Percentiles rank a stretch among this genome's conserved stretches.
These are phyloP conservation scores for Spathaspora passalidarum DNA, from an alignment of 805 yeast genomes.

Conservation along the genomic window DNA sequence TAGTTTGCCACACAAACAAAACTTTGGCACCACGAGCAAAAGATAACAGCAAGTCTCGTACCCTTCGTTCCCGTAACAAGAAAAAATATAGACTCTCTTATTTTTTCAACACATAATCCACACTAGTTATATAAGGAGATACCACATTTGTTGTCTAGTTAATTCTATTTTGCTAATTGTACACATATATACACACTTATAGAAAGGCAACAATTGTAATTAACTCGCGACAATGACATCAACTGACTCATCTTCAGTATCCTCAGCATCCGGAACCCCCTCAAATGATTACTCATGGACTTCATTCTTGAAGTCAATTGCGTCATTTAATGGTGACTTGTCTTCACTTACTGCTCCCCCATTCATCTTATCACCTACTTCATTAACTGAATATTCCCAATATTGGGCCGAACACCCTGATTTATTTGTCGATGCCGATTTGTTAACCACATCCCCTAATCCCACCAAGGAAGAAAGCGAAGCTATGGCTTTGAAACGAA, in stretches of 20 bases:
- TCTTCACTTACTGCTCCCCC: conserved; percentile 97
- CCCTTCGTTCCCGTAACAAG: conserved; percentile 1
- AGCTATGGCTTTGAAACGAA: conserved; percentile 57
- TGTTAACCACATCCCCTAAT: conserved; percentile 42
- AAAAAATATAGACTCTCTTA: background rate
- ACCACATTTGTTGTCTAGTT: background rate
- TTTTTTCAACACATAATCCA: background rate
- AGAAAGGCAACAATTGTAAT: background rate
- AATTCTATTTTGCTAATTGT: background rate
- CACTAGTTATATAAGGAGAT: no score
- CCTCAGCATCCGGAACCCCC: background rate
- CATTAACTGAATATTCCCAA: conserved; percentile 86
- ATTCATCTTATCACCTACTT: conserved; percentile 86
- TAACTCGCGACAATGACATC: background rate
- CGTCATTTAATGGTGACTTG: conserved; percentile 90
- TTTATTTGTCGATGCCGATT: conserved; percentile 69
- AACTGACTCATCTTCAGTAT: background rate
- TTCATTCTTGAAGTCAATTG: conserved; percentile 83
- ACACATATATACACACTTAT: background rate
- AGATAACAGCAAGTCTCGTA: background rate
- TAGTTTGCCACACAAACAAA: no score
- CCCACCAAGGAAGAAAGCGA: conserved; percentile 28
- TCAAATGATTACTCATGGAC: conserved; percentile 63
- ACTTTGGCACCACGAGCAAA: background rate
- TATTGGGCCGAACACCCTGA: conserved; percentile 96